Conservation (phyloP, 495 filamentous ascomycete species). For the Cercophora sp. region DNA sequence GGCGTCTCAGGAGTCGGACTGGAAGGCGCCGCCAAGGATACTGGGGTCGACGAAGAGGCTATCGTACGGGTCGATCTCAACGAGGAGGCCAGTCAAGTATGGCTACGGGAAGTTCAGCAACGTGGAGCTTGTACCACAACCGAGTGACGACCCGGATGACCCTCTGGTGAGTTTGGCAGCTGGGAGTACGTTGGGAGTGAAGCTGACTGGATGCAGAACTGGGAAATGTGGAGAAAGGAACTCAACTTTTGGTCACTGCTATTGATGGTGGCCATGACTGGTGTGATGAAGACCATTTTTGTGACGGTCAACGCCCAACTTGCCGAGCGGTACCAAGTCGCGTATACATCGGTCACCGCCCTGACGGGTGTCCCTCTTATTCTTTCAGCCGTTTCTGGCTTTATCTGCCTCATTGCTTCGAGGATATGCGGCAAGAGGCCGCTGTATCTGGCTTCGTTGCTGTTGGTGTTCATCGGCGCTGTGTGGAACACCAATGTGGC, state of each 20-base stretch:
- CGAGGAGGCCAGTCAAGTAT: slow-evolving; percentile 41
- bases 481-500: slow-evolving; percentile 46
- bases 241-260: slow-evolving; percentile 40
- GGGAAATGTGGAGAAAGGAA: slow-evolving; percentile 48
- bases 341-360: slow-evolving; percentile 42
- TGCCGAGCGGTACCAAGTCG: slow-evolving; percentile 34
- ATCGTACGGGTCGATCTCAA: slow-evolving; percentile 37
- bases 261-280: slow-evolving; percentile 36
- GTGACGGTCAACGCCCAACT: slow-evolving; percentile 43
- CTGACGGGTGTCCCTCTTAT: slow-evolving; percentile 49
- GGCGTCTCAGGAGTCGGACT: slow-evolving; percentile 12
- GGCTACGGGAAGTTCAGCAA: slow-evolving; percentile 38
- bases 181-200: not conserved
- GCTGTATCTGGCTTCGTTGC: slow-evolving; percentile 39
- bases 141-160: slow-evolving; percentile 46
- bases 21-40: slow-evolving; percentile 17
- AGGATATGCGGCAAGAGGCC: slow-evolving; percentile 46
- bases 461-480: slow-evolving; percentile 41
- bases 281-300: slow-evolving; percentile 48
- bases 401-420: slow-evolving; percentile 35
- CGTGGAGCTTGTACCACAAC: slow-evolving; percentile 47
- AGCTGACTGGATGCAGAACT: slow-evolving; percentile 35
- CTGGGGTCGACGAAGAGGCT: slow-evolving; percentile 30
- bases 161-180: slow-evolving; percentile 36
- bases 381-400: slow-evolving; percentile 40